Conservation (phyloP, 768 basidiomycete species). For the Agrocybe praecox region DNA sequence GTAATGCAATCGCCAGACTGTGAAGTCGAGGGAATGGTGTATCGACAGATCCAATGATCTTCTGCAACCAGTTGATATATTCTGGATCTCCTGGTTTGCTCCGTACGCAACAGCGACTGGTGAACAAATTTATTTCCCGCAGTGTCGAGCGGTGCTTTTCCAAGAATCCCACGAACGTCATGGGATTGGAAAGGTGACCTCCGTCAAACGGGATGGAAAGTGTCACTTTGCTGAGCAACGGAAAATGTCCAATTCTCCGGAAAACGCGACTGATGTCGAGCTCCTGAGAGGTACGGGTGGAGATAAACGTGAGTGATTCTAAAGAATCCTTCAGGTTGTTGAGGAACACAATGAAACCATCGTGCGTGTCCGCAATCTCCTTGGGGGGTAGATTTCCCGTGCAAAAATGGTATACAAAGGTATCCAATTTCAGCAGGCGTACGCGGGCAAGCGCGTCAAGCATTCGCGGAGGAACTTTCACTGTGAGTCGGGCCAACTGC, state of each 20-base stretch:
- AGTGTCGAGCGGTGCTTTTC: slow-evolving; percentile 34
- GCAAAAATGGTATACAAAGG: slow-evolving; percentile 36
- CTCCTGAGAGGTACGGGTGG: slow-evolving; percentile 35
- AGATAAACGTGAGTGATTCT: slow-evolving; percentile 34
- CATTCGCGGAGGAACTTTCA: slow-evolving; percentile 42
- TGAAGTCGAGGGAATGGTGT: slow-evolving; percentile 33
- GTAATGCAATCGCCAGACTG: slow-evolving; percentile 34
- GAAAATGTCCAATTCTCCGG: slow-evolving; percentile 36
- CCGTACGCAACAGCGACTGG: slow-evolving; percentile 25
- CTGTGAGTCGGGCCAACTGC: slow-evolving; percentile 32
- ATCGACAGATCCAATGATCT: slow-evolving; percentile 30
- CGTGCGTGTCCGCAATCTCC: slow-evolving; percentile 37
- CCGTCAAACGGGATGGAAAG: slow-evolving; percentile 50
- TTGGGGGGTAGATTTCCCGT: slow-evolving; percentile 27
- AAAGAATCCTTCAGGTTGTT: slow-evolving; percentile 43
- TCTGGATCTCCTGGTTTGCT: slow-evolving; percentile 23
- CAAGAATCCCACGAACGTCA: slow-evolving; percentile 35
- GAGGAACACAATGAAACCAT: slow-evolving; percentile 46
- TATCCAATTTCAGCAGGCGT: slow-evolving; percentile 34
- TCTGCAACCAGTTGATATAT: slow-evolving; percentile 44
- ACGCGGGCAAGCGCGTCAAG: slow-evolving; percentile 34
- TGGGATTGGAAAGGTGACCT: slow-evolving; percentile 36
- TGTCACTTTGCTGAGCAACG: slow-evolving; percentile 36
- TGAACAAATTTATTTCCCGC: slow-evolving; percentile 35
- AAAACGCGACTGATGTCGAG: slow-evolving; percentile 44